Evolutionary conservation across 441 rosid species (phyloP).

Genomic region (Erysimum cheiri): DNA sequence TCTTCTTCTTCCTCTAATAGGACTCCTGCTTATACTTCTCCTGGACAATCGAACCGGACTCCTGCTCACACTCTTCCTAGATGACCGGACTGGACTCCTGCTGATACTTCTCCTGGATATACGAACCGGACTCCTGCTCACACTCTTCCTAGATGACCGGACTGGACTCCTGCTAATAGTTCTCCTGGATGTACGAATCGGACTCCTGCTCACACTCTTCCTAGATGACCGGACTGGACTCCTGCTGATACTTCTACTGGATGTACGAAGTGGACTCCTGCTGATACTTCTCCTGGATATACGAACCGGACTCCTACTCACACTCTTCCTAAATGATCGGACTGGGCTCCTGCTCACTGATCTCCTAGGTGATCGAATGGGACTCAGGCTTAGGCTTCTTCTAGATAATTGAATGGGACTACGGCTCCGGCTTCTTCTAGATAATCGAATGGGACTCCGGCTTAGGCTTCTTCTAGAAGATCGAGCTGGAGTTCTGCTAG

Average conservation of each 20-base stretch:
- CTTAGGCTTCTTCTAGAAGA: conserved; percentile 51
- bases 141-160: conserved; percentile 47
- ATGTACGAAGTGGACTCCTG: conserved; percentile 49
- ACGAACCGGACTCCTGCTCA: conserved; percentile 53
- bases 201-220: conserved; percentile 56
- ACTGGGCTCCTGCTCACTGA: conserved; percentile 67
- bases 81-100: conserved; percentile 44
- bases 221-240: conserved; percentile 50
- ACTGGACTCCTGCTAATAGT: conserved; percentile 49
- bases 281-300: conserved; percentile 51
- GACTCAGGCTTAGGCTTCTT: conserved; percentile 59
- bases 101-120: conserved; percentile 39
- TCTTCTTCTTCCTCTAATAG: conserved; percentile 65
- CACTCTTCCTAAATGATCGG: conserved; percentile 43
- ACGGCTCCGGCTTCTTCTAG: conserved; percentile 45
- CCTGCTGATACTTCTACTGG: conserved; percentile 41
- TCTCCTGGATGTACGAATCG: conserved; percentile 33
- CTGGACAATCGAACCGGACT: conserved; percentile 56
- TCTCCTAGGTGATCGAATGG: conserved; percentile 51
- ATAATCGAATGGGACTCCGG: conserved; percentile 57
- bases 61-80: conserved; percentile 55
- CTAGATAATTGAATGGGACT: conserved; percentile 46
- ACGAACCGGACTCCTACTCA: conserved; percentile 48
- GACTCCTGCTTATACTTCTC: conserved; percentile 74
- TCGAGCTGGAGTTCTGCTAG: conserved; percentile 55